These are phyloP conservation scores for Neofusicoccum laricinum DNA, from an alignment of 2,329 filamentous ascomycete species.

Conservation along the genomic window DNA sequence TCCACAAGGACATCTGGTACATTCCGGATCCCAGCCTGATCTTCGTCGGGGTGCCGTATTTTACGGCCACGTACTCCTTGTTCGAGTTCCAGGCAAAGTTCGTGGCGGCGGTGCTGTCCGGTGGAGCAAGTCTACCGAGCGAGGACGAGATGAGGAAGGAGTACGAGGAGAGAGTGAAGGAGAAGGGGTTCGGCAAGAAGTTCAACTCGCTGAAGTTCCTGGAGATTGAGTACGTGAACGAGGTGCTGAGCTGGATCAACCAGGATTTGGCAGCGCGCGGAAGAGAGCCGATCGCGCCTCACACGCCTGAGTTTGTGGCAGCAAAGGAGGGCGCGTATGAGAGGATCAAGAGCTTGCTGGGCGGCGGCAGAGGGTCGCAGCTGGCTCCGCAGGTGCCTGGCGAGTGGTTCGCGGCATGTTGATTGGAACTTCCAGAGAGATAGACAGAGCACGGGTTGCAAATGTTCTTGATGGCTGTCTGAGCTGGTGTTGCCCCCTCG, in stretches of 20 bases:
- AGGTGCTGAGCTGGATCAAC: slow-evolving; percentile 41
- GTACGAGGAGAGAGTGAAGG: slow-evolving; percentile 34
- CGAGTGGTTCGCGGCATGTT: background rate
- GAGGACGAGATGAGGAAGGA: slow-evolving; percentile 42
- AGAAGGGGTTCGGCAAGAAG: slow-evolving; percentile 41
- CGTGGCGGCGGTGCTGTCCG: slow-evolving; percentile 56
- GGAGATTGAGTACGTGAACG: slow-evolving; percentile 40
- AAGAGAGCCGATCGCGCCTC: slow-evolving; percentile 27
- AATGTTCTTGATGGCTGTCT: background rate
- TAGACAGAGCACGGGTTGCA: background rate
- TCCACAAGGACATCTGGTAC: slow-evolving; percentile 71
- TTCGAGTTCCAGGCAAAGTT: slow-evolving; percentile 69
- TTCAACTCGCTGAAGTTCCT: slow-evolving; percentile 45
- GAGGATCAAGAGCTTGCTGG: slow-evolving; percentile 32
- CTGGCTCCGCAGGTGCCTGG: slow-evolving; percentile 26
- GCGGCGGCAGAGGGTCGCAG: slow-evolving; percentile 7
- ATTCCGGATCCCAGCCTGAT: slow-evolving; percentile 62
- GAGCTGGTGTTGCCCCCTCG: background rate
- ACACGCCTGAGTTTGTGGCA: slow-evolving; percentile 35
- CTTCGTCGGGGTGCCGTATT: slow-evolving; percentile 65
- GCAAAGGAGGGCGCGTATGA: slow-evolving; percentile 32
- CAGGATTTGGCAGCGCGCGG: slow-evolving; percentile 24
- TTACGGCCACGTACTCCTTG: slow-evolving; percentile 65
- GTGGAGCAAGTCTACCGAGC: slow-evolving; percentile 48
- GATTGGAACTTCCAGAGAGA: background rate